phyloP scores from a whole-genome alignment of 257 asterid genomes.

The Thymus mandschuricus region DNA sequence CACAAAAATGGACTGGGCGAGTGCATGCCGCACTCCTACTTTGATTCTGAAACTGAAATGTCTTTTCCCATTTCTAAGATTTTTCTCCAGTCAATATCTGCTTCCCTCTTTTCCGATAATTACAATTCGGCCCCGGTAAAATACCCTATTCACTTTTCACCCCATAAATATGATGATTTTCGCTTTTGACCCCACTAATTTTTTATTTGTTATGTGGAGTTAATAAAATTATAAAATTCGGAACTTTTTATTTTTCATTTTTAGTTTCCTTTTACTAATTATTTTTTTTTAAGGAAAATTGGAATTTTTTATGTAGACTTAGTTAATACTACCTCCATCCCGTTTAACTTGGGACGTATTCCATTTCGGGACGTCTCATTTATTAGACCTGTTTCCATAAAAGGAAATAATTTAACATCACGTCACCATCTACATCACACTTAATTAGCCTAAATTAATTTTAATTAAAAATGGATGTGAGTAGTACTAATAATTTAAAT shows the following conservation, averaged over 20 bases:
- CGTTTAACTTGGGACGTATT: too few relatives aligned
- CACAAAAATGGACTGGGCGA: conserved; percentile 35
- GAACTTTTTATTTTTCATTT: not conserved
- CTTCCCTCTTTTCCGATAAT: not conserved
- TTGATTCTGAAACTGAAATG: conserved; percentile 24
- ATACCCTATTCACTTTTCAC: not conserved
- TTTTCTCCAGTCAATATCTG: conserved; percentile 29
- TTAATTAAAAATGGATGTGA: too few relatives aligned
- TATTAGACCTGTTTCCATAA: too few relatives aligned
- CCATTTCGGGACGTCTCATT: too few relatives aligned
- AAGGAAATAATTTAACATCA: too few relatives aligned
- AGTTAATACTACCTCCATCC: too few relatives aligned
- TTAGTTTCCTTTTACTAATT: too few relatives aligned
- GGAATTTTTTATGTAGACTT: too few relatives aligned
- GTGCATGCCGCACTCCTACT: conserved; percentile 49
- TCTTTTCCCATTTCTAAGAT: not conserved
- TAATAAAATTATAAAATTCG: not conserved
- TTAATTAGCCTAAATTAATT: too few relatives aligned
- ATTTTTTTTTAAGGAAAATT: too few relatives aligned
- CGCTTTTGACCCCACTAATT: not conserved
- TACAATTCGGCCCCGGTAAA: not conserved
- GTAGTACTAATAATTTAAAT: too few relatives aligned
- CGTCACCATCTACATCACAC: too few relatives aligned
- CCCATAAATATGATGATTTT: not conserved
- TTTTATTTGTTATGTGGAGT: not conserved